These are phyloP conservation scores for Aspergillus sp. DNA, from an alignment of 2,329 filamentous ascomycete genomes.

Conservation along the genomic window DNA sequence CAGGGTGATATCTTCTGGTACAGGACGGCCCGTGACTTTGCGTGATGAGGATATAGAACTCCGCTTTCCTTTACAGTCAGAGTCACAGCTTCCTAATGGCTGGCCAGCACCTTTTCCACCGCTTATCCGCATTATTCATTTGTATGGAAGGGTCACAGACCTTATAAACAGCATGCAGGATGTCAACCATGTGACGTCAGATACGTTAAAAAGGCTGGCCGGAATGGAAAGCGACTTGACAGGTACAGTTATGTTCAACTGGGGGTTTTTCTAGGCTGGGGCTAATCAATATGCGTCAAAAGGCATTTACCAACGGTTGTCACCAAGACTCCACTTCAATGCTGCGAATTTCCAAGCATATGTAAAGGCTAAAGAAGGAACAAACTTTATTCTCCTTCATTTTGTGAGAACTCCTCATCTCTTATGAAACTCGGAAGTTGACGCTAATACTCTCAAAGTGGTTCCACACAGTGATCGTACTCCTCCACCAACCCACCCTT, in stretches of 20 bases:
- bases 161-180: conserved; percentile 78
- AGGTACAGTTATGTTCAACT: conserved; percentile 39
- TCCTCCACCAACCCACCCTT: conserved; percentile 80
- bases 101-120: conserved; percentile 79
- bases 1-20: conserved; percentile 82
- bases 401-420: conserved; percentile 46
- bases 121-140: conserved; percentile 78
- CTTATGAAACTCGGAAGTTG: neutral
- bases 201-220: conserved; percentile 69
- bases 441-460: conserved; percentile 47
- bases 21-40: conserved; percentile 78
- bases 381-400: conserved; percentile 82
- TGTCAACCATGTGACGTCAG: conserved; percentile 70
- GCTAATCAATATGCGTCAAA: conserved; percentile 1
- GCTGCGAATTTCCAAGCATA: conserved; percentile 84
- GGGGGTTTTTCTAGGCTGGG: neutral
- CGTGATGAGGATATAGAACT: conserved; percentile 84
- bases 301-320: conserved; percentile 70
- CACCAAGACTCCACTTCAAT: conserved; percentile 76
- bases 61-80: conserved; percentile 60
- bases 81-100: conserved; percentile 55
- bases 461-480: conserved; percentile 84
- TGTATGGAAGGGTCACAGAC: conserved; percentile 83
- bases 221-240: conserved; percentile 82
- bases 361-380: conserved; percentile 75